Conservation (phyloP, 495 filamentous ascomycete species). For the Tuber aestivum region DNA sequence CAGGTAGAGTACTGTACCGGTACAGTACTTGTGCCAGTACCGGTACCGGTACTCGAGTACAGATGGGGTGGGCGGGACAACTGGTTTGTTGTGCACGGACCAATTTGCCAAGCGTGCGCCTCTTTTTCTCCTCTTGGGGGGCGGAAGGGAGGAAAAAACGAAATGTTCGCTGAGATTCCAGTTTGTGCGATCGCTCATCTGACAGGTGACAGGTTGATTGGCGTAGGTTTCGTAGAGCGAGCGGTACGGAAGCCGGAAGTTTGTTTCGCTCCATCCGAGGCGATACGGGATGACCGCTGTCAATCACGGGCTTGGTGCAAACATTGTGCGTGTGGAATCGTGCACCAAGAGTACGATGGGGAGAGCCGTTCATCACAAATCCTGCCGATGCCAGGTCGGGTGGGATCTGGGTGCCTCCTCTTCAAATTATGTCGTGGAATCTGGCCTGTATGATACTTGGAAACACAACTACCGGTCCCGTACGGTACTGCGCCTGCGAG, state of each 20-base stretch:
- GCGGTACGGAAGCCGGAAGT: background rate
- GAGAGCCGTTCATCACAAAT: background rate
- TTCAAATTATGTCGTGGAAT: background rate
- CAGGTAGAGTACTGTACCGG: too few relatives aligned
- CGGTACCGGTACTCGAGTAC: too few relatives aligned
- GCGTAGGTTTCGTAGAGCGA: background rate
- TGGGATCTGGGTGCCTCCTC: too few relatives aligned
- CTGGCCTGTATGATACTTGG: background rate
- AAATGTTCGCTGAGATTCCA: background rate
- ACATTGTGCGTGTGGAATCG: background rate
- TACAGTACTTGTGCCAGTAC: too few relatives aligned
- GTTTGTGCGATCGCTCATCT: background rate
- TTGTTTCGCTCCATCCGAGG: background rate
- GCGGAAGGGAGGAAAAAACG: background rate
- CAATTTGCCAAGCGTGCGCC: background rate
- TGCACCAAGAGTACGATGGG: background rate
- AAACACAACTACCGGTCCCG: background rate
- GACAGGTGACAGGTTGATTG: background rate
- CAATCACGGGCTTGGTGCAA: background rate
- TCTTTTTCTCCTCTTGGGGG: background rate
- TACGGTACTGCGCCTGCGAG: background rate
- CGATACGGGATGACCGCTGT: background rate
- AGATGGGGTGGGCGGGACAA: background rate
- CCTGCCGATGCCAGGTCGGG: too few relatives aligned
- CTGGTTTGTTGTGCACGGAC: background rate